Evolutionary conservation across 306 rosid genomes (phyloP).

Genomic region (Cicer judaicum): DNA sequence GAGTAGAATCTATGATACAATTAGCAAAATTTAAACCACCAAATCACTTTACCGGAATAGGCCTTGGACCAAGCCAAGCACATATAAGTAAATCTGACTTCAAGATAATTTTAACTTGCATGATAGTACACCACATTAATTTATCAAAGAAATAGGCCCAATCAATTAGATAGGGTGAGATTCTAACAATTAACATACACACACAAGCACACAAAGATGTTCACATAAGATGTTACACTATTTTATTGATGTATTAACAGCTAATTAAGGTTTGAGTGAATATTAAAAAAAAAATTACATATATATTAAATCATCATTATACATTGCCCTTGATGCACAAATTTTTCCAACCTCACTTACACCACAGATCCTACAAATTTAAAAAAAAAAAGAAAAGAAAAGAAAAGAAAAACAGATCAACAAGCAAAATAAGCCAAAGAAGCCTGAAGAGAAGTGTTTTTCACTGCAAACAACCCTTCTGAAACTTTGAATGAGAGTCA

Average conservation of each 20-base stretch:
- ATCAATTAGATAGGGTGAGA: background rate
- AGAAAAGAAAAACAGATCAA: constrained; percentile 7
- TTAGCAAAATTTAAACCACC: background rate
- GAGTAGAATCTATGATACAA: background rate
- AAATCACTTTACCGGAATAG: background rate
- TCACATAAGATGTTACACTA: no score
- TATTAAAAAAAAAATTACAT: background rate
- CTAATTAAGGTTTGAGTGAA: no score
- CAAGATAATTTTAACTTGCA: background rate
- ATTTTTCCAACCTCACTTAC: background rate
- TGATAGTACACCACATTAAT: background rate
- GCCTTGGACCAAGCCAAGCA: background rate
- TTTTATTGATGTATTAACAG: no score
- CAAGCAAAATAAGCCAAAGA: constrained; percentile 38
- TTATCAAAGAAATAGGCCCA: background rate
- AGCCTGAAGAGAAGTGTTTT: constrained; percentile 57
- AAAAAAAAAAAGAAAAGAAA: background rate
- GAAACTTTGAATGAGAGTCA: constrained; percentile 72
- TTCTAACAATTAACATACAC: background rate
- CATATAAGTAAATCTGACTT: background rate
- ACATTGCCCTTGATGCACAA: background rate
- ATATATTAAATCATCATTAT: background rate
- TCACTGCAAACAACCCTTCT: constrained; percentile 63
- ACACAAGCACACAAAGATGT: no score
- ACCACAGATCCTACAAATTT: background rate